These are phyloP conservation scores for Xenosphaeropsis pyriputrescens DNA, from an alignment of 2,329 filamentous ascomycete genomes.

Conservation along the genomic window DNA sequence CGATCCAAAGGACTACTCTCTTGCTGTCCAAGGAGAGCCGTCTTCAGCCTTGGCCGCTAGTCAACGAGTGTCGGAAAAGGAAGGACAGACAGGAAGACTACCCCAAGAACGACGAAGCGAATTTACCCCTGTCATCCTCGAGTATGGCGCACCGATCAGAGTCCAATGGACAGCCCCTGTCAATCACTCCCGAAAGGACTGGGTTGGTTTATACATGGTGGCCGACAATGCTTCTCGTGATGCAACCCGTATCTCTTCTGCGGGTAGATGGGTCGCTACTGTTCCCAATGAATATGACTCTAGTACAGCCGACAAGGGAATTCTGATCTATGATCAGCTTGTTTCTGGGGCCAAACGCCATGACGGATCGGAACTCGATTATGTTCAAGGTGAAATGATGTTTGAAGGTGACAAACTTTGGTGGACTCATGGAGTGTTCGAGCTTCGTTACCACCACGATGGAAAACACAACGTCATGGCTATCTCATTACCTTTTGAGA, in stretches of 20 bases:
- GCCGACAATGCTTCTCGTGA: constrained; percentile 84
- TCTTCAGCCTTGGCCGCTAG: constrained; percentile 32
- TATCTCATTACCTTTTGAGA: constrained; percentile 85
- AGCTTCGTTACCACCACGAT: constrained; percentile 93
- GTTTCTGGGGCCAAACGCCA: constrained; percentile 26
- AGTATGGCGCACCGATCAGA: constrained; percentile 81
- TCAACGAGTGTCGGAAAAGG: constrained; percentile 55
- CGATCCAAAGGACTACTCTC: constrained; percentile 65
- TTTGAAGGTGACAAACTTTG: constrained; percentile 90
- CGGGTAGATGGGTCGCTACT: constrained; percentile 80
- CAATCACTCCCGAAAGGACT: constrained; percentile 81
- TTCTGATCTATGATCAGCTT: constrained; percentile 53
- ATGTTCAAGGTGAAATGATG: constrained; percentile 66
- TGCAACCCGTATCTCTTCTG: constrained; percentile 67
- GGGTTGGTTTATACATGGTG: constrained; percentile 93
- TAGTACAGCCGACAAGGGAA: constrained; percentile 58
- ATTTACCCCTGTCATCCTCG: constrained; percentile 63
- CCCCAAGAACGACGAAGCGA: constrained; percentile 43
- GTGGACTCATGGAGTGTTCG: constrained; percentile 94
- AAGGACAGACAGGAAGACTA: constrained; percentile 54
- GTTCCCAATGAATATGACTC: constrained; percentile 65
- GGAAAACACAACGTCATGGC: constrained; percentile 89
- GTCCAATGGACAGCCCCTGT: constrained; percentile 83
- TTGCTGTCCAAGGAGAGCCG: constrained; percentile 57
- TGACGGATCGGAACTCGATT: constrained; percentile 36